Evolutionary conservation across 2,329 filamentous ascomycete genomes (phyloP), one percentile per base, ranked within the genome.

Genomic region (Dactylonectria macrodidyma): DNA sequence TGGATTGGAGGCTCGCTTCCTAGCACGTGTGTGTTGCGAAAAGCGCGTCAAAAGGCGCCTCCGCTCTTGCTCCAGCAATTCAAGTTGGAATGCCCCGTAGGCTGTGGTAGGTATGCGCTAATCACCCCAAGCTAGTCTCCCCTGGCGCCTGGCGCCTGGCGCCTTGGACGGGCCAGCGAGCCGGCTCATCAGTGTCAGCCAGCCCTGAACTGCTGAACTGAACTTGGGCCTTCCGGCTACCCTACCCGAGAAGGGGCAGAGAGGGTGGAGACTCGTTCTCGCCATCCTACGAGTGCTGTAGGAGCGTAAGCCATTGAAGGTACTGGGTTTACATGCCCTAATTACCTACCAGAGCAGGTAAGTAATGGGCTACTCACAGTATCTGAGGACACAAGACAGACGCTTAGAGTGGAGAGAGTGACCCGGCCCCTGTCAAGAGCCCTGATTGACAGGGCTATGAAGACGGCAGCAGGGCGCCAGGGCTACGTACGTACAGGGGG

Each of bases 1-100:
- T 33, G 30, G n/a, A 16, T 30, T 33, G n/a, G 41, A 30, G 26
- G 26, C 26, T 30, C 26, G 36, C 38, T 60, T 48, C n/a, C 14
- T n/a, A 41, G 58, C 58, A 60, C 58, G 58, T 60, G 58, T 60
- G 36, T 34, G 33, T 36, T 24, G 33, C 12, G 41, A 12, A 30
- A 50, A 62, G 59, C 59, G 59, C 59, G 59, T 55, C 59, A 62
- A 56, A 55, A 19, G 38, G 44, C 51, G 59, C 41, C 59, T 34
- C 48, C 41, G 33, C 22, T 36, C 30, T 30, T 34, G 34, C 22
- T 59, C 46, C 36, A 51, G 48, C 26, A 52, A 26, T 26, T 26
- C 51, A 51, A 51, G 48, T 59, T 16, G 48, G 36, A 66, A 66
- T 58, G 52, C 33, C 51, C 58, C 58, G 26, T 30, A 30, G 26